A percentile compares a stretch with the other conserved stretches of the same genome.
These are phyloP conservation scores for Blastobotrys raffinosifermentans DNA, from an alignment of 1,139 yeast genomes.

Conservation along the genomic window DNA sequence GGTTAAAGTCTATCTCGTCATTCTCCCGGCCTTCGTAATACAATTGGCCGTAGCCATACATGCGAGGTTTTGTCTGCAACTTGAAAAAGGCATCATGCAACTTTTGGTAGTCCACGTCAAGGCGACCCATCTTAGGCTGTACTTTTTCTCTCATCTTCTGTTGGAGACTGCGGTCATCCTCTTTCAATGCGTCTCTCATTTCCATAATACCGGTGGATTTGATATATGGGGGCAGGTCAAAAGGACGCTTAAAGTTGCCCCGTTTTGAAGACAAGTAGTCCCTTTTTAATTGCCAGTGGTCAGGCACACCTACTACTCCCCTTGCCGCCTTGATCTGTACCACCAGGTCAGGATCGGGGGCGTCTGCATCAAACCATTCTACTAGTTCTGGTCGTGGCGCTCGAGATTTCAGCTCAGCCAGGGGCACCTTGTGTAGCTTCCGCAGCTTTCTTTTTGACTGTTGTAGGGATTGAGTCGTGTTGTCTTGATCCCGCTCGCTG, in stretches of 20 bases:
- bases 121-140: conserved; percentile 81
- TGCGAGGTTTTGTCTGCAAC: conserved; percentile 64
- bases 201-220: conserved; percentile 81
- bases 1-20: conserved; percentile 37
- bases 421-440: conserved; percentile 51
- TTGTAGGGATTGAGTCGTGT: conserved; percentile 9
- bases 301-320: conserved; percentile 72
- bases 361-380: conserved; percentile 85
- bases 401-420: conserved; percentile 61
- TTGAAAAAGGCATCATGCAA: conserved; percentile 85
- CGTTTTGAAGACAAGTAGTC: conserved; percentile 71
- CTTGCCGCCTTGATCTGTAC: conserved; percentile 60
- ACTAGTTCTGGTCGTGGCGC: conserved; percentile 64
- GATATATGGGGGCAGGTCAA: conserved; percentile 72
- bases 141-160: conserved; percentile 79
- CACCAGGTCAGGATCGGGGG: conserved; percentile 66
- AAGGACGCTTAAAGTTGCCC: conserved; percentile 68
- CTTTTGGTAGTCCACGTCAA: conserved; percentile 82
- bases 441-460: conserved; percentile 42
- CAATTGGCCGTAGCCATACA: conserved; percentile 67
- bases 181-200: conserved; percentile 60
- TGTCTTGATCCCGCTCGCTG: conserved; percentile 16
- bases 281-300: conserved; percentile 76
- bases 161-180: conserved; percentile 53
- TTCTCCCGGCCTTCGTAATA: conserved; percentile 74